Base-by-base conservation (phyloP, 2,329 filamentous ascomycete species). In the Diaporthe longicolla region DNA sequence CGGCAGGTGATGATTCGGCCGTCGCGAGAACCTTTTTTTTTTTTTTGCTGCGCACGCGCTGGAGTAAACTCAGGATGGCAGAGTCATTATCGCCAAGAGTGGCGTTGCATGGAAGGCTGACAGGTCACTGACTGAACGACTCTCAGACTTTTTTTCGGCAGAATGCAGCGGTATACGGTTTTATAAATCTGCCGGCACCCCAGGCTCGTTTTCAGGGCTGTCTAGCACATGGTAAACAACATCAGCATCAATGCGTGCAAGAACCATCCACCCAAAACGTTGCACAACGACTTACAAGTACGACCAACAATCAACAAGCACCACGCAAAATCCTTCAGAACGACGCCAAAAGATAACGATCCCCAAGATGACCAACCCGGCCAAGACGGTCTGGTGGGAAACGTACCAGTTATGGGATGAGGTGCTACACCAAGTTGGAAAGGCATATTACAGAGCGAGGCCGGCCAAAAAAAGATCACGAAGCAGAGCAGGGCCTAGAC, bases 381-480 rank as follows among this genome's bases (percentile, higher is more conserved):
- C 50, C 9, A 76, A 71, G 59, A 75, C 70, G 72, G 70, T 83
- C 48, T 80, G 80, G 78, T 79, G 79, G 69, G 81, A 78, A 76
- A 83, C 82, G n/a, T 79, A 82, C 75, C 79, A 83, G 72, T 65
- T 82, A 29, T 85, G 84, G 83, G 83, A 85, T 29, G 78, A 79
- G 13, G 79, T 85, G n/a, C 79, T 84, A 50, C 82, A 84, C 71
- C 79, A 81, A 52, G 78, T 85, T 55, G 84, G 83, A 58, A 83
- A 79, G 72, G 78, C 79, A 59, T 84, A 84, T 77, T 83, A 81
- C 79, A 84, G 82, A 29, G 66, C 70, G 35, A 63, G 48, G 40
- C 73, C 50, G 35, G 61, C 45, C 35, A 58, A 59, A 35, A 65
- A 37, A 43, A 21, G 32, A 52, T 69, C 72, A 40, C 66, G 61